Evolutionary conservation across 495 filamentous ascomycete species (phyloP).

Genomic region (Pyrenopolyporus hunteri): DNA sequence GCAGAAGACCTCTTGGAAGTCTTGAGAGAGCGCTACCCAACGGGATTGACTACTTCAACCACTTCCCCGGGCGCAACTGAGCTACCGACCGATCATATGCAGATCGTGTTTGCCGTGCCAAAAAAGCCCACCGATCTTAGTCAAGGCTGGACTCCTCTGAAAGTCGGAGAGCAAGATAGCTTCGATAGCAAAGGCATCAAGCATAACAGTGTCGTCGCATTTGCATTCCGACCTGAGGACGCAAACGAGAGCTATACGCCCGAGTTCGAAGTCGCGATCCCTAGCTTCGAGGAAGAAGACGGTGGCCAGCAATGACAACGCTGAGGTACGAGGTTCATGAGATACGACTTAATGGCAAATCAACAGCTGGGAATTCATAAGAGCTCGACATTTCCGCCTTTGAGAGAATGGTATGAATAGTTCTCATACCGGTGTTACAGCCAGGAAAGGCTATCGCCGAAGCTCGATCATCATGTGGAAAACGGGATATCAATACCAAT

Average conservation of each 20-base stretch:
- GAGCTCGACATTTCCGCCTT: too few relatives aligned
- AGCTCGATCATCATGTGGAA: too few relatives aligned
- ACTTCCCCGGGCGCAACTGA: slow-evolving; percentile 30
- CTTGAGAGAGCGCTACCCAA: slow-evolving; percentile 54
- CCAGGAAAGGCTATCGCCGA: too few relatives aligned
- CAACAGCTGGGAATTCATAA: background rate
- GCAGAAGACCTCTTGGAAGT: slow-evolving; percentile 68
- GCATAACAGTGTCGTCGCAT: slow-evolving; percentile 71
- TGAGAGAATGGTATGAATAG: too few relatives aligned
- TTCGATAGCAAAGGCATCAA: slow-evolving; percentile 48
- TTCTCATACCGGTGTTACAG: too few relatives aligned
- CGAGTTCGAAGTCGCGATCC: slow-evolving; percentile 69
- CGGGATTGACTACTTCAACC: slow-evolving; percentile 47
- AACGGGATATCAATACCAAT: too few relatives aligned
- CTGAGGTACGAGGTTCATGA: background rate
- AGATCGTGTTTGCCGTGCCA: slow-evolving; percentile 50
- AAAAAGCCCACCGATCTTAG: slow-evolving; percentile 41
- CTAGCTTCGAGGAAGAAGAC: slow-evolving; percentile 47
- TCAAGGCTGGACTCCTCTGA: slow-evolving; percentile 51
- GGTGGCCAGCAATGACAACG: slow-evolving; percentile 24
- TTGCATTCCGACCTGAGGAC: slow-evolving; percentile 61
- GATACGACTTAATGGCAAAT: slow-evolving; percentile 8
- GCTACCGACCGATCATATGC: slow-evolving; percentile 47
- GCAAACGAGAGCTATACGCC: slow-evolving; percentile 57
- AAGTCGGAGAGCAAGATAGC: slow-evolving; percentile 44